Conservation (phyloP, 345 rosid species). For the Acer negundo region DNA sequence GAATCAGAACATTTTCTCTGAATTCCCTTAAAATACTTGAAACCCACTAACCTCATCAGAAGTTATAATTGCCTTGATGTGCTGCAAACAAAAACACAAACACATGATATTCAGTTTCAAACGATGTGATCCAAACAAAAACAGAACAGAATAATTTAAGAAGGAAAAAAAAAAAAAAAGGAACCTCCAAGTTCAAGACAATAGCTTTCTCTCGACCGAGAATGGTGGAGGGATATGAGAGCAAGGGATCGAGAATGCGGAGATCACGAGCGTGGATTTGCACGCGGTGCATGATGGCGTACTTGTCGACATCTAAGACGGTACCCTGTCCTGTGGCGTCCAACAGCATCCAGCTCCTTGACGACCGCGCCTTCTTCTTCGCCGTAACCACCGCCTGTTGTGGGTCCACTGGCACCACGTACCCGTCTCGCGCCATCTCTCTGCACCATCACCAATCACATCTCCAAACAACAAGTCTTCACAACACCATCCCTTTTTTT, state of each 20-base stretch:
- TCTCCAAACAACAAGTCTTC: neutral
- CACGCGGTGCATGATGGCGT: slow-evolving; percentile 89
- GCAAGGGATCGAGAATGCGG: slow-evolving; percentile 86
- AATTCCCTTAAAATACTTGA: neutral
- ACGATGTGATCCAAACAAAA: neutral
- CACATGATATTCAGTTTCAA: neutral
- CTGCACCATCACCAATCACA: slow-evolving; percentile 32
- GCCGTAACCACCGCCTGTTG: slow-evolving; percentile 38
- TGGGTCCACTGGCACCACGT: slow-evolving; percentile 74
- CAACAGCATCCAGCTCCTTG: slow-evolving; percentile 71
- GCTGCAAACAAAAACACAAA: slow-evolving; percentile 45
- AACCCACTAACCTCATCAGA: slow-evolving; percentile 75
- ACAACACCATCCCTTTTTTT: neutral
- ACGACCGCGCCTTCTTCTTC: slow-evolving; percentile 68
- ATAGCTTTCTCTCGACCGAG: slow-evolving; percentile 98
- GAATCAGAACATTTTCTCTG: neutral
- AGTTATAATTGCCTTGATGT: slow-evolving; percentile 94
- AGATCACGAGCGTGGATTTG: slow-evolving; percentile 99
- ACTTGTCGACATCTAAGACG: slow-evolving; percentile 70
- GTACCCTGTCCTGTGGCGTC: slow-evolving; percentile 54
- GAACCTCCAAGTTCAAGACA: slow-evolving; percentile 89
- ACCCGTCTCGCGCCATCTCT: slow-evolving; percentile 64
- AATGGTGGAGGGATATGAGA: slow-evolving; percentile 92
- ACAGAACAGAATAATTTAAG: neutral
- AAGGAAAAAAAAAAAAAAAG: too few relatives aligned